Evolutionary conservation across 768 basidiomycete species (phyloP), one percentile per base, ranked within the genome.

Genomic region (Termitomyces sp.): DNA sequence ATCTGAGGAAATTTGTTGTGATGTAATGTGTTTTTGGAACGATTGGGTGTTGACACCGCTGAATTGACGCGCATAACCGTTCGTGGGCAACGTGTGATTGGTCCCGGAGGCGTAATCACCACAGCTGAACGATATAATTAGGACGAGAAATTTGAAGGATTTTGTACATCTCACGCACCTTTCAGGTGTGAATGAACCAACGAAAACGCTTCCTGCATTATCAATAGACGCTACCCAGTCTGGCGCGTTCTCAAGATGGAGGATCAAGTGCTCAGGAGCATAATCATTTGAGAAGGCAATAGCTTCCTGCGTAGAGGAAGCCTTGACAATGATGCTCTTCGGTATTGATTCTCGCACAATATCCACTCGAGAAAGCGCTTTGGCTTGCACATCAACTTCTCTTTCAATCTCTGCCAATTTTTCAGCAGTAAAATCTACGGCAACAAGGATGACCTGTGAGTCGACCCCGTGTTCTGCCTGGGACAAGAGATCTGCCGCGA

Each of bases 61-160:
- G 78, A 95, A 99, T 70, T 98, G 97, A 52, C 93, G 87, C 24
- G 97, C 97, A 71, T 95, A 99, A 24, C 96, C 95, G 62, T 93
- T 94, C 11, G 93, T 97, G 39, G 96, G 96, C 24, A 99, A 79
- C 0, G 96, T 98, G 77, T 99, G 97, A 72, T 99, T 99, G 8
- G 97, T 98, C 20, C 97, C 97, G 0, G 96, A 98, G 6, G 96
- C 96, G 66, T 98, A 99, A 72, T 99, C 97, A 33, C 97, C 97
- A 72, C 94, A 98, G 65, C 96, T 98, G 65, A 39, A 58, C 46
- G 6, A 31, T 50, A 61, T 54, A 60, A 61, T 49, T 55, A 37
- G 30, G 30, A 22, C 39, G 15, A 52, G n/a, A 9, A 41, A 44
- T 15, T 20, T 31, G 8, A 4, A 12, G 15, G 36, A 33, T 20